These are phyloP conservation scores for Eucalyptus albens DNA, from an alignment of 345 rosid genomes.

Conservation along the genomic window DNA sequence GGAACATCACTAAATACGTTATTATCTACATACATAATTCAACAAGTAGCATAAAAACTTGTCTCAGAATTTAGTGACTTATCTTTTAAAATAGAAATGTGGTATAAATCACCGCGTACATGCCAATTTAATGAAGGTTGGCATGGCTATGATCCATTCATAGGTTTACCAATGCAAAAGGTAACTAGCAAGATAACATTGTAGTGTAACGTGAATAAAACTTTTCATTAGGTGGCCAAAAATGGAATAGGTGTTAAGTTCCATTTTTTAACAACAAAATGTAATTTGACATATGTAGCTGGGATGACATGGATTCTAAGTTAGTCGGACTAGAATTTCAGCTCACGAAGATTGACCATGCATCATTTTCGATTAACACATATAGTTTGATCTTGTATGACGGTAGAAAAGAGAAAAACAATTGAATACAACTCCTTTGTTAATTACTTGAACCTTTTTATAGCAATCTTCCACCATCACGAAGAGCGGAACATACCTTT, in stretches of 20 bases:
- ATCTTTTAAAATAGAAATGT: background rate
- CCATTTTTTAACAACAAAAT: background rate
- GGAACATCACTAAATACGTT: background rate
- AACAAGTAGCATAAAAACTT: no score
- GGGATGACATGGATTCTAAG: background rate
- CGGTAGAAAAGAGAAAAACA: background rate
- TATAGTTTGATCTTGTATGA: background rate
- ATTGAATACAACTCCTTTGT: background rate
- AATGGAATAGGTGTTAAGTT: background rate
- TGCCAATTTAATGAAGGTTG: background rate
- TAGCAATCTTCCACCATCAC: background rate
- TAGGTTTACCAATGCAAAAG: background rate
- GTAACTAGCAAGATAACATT: background rate
- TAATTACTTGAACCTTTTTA: background rate
- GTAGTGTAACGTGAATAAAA: background rate
- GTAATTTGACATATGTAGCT: background rate
- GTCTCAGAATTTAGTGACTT: no score
- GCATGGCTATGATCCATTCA: background rate
- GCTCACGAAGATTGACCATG: background rate
- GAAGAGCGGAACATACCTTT: background rate
- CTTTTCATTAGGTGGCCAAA: background rate
- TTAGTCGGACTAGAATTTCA: accelerated
- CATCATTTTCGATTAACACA: background rate
- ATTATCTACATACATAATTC: background rate
- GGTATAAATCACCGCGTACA: background rate